Conservation (phyloP, 202 grass and related monocot species). For the Zoysia matrella region DNA sequence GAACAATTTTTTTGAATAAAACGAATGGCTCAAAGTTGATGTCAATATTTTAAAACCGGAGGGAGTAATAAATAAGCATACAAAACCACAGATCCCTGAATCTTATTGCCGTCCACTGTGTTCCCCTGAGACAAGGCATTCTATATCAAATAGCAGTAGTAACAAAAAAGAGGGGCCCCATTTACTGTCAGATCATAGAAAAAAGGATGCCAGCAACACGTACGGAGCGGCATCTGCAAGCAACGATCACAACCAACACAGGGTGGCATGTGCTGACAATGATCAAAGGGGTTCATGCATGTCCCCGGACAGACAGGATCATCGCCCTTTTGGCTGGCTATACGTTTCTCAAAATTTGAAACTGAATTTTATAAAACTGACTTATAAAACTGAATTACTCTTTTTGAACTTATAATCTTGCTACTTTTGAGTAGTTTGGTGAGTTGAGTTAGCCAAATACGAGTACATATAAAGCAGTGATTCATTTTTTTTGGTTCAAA, state of each 20-base stretch:
- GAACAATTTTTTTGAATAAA: too few species aligned
- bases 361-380: neutral
- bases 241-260: conserved; percentile 29
- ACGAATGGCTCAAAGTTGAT: too few species aligned
- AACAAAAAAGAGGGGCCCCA: neutral
- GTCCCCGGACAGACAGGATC: conserved; percentile 33
- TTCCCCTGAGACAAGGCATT: conserved; percentile 11
- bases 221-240: conserved; percentile 33
- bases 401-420: neutral
- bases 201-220: neutral
- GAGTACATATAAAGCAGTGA: neutral
- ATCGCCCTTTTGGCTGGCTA: neutral
- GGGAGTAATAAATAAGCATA: too few species aligned
- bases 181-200: conserved; percentile 36
- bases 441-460: neutral
- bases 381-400: neutral
- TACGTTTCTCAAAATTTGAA: neutral
- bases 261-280: conserved; percentile 34
- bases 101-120: neutral
- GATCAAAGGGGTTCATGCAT: conserved; percentile 29
- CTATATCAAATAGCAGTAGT: conserved; percentile 21
- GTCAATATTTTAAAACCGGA: too few species aligned
- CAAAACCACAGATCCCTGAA: neutral
- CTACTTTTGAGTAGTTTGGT: neutral
- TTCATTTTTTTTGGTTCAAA: neutral